Conservation (phyloP, 257 asterid species). For the Solanum tarijense region DNA sequence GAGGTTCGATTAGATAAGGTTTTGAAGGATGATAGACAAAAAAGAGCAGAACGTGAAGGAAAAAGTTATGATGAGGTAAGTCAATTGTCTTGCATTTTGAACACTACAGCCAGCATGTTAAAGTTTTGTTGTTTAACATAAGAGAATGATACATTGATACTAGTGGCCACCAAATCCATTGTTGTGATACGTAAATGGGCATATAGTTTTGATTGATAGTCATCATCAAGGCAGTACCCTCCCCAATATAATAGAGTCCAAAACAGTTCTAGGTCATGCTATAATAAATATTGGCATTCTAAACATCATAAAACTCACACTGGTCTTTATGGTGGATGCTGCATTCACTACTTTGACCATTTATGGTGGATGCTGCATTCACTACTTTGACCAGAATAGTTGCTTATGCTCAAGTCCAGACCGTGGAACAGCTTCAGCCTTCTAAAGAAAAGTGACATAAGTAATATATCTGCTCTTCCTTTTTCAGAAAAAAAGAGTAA, state of each 20-base stretch:
- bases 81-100: not conserved
- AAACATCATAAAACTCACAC: not conserved
- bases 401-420: not conserved
- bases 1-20: conserved; percentile 64
- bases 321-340: not conserved
- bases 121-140: not conserved
- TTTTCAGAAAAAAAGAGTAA: not conserved
- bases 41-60: conserved; percentile 77
- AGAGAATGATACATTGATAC: not conserved
- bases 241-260: not conserved
- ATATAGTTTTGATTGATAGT: not conserved
- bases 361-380: not conserved
- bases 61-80: conserved; percentile 81
- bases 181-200: not conserved
- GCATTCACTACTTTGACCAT: not conserved
- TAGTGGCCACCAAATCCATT: not conserved
- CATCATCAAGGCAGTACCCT: not conserved
- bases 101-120: not conserved
- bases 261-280: not conserved
- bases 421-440: not conserved
- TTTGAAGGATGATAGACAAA: conserved; percentile 74
- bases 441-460: not conserved
- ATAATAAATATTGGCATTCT: not conserved
- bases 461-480: not conserved
- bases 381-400: not conserved